Evolutionary conservation across 2,329 filamentous ascomycete genomes (phyloP).

Genomic region (Penicillium hordei): DNA sequence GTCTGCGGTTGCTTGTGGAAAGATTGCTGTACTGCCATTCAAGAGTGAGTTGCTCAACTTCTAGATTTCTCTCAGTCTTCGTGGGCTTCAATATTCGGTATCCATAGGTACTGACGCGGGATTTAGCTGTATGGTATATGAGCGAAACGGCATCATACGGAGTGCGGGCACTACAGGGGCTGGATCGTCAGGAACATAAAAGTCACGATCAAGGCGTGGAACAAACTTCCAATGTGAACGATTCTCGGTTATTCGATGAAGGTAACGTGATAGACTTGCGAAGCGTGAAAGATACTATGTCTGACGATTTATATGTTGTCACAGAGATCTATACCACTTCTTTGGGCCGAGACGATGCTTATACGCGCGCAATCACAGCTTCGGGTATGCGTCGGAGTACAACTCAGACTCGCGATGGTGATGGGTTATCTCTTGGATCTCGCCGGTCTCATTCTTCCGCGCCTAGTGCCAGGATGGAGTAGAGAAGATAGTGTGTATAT

Average conservation of each 20-base stretch:
- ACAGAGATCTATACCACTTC: neutral
- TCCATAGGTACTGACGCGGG: neutral
- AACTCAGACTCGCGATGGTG: neutral
- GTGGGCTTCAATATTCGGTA: neutral
- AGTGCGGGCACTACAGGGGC: neutral
- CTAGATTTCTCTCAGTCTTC: neutral
- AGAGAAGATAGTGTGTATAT: neutral
- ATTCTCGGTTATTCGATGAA: neutral
- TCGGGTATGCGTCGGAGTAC: neutral
- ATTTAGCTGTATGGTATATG: slow-evolving; percentile 12
- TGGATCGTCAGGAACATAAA: neutral
- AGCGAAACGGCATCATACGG: slow-evolving; percentile 9
- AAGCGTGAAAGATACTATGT: neutral
- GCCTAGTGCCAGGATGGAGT: neutral
- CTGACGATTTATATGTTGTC: neutral
- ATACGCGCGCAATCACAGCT: neutral
- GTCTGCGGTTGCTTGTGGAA: slow-evolving; percentile 7
- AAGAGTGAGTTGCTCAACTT: slow-evolving; percentile 6
- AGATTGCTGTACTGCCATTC: slow-evolving; percentile 8
- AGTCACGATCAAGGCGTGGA: neutral
- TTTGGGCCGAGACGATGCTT: neutral
- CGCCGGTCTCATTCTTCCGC: neutral
- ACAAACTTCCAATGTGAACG: neutral
- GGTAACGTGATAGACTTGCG: neutral
- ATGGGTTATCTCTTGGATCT: neutral